phyloP scores from a whole-genome alignment of 2,329 filamentous ascomycete genomes.

The Sporothrix sp. region DNA sequence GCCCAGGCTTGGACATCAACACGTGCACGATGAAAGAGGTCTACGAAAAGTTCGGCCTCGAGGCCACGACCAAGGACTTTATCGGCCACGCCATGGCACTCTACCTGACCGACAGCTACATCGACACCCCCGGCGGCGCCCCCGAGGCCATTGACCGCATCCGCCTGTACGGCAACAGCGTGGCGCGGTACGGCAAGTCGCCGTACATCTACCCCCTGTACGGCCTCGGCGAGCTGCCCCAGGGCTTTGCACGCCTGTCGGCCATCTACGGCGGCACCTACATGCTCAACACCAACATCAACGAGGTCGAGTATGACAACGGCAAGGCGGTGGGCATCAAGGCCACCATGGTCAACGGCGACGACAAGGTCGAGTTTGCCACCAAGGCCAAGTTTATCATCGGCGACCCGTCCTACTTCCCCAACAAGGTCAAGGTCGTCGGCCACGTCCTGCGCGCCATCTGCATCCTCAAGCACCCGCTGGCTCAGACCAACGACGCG shows the following conservation, averaged over 20 bases:
- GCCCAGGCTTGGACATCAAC: constrained; percentile 69
- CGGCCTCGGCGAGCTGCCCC: constrained; percentile 90
- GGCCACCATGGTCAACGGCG: constrained; percentile 86
- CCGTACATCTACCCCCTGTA: constrained; percentile 99
- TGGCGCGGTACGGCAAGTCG: constrained; percentile 94
- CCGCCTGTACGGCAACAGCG: constrained; percentile 92
- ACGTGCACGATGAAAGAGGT: constrained; percentile 92
- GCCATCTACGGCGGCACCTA: constrained; percentile 99
- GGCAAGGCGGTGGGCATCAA: constrained; percentile 91
- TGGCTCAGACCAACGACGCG: constrained; percentile 76
- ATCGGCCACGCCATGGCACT: constrained; percentile 98
- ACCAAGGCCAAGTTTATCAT: constrained; percentile 96
- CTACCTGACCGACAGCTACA: constrained; percentile 83
- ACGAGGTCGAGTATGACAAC: constrained; percentile 78
- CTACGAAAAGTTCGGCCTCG: constrained; percentile 94
- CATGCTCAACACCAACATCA: constrained; percentile 94
- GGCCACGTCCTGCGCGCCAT: constrained; percentile 93
- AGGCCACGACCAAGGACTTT: constrained; percentile 83
- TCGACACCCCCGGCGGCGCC: constrained; percentile 60
- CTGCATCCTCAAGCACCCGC: constrained; percentile 91
- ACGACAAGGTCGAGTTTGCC: constrained; percentile 81
- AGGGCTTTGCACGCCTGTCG: constrained; percentile 92
- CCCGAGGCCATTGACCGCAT: constrained; percentile 86
- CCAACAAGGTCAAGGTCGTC: constrained; percentile 73
- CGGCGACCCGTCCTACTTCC: constrained; percentile 94